Conservation (phyloP, 371 early-diverging fungal species). For the Choanephora cucurbitarum region DNA sequence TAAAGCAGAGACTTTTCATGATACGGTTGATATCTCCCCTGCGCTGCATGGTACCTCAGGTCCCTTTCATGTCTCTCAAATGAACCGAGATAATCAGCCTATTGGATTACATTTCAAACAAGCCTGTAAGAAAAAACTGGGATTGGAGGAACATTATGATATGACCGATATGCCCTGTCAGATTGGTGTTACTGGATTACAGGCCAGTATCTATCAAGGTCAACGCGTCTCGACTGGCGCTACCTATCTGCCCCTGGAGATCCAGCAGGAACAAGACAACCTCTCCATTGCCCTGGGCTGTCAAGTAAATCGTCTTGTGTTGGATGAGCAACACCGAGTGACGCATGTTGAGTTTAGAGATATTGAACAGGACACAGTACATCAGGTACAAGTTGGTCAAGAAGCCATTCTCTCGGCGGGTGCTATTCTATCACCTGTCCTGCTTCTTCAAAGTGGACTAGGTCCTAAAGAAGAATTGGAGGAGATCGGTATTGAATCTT, state of each 20-base stretch:
- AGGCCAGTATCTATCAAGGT: constrained; percentile 23
- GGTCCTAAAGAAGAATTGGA: constrained; percentile 31
- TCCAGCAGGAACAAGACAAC: constrained; percentile 16
- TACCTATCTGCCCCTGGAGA: constrained; percentile 15
- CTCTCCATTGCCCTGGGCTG: constrained; percentile 24
- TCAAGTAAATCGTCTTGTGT: constrained; percentile 15
- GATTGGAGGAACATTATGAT: constrained; percentile 19
- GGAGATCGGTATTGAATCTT: constrained; percentile 15
- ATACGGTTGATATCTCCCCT: neutral
- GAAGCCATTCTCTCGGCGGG: constrained; percentile 46
- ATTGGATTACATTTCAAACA: constrained; percentile 17
- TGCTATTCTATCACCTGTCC: constrained; percentile 38
- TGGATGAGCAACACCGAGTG: constrained; percentile 13
- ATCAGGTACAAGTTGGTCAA: constrained; percentile 16
- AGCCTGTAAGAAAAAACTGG: constrained; percentile 23
- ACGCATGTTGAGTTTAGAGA: constrained; percentile 22
- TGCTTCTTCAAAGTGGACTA: constrained; percentile 25
- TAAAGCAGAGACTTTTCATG: constrained; percentile 26
- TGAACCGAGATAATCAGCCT: neutral
- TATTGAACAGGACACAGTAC: neutral
- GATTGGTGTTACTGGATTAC: constrained; percentile 27
- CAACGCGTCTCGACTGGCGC: constrained; percentile 15
- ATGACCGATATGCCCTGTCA: constrained; percentile 21
- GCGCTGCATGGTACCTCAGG: constrained; percentile 26
- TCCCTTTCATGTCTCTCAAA: constrained; percentile 19